phyloP scores from a whole-genome alignment of 306 rosid species.

The Purshia tridentata region DNA sequence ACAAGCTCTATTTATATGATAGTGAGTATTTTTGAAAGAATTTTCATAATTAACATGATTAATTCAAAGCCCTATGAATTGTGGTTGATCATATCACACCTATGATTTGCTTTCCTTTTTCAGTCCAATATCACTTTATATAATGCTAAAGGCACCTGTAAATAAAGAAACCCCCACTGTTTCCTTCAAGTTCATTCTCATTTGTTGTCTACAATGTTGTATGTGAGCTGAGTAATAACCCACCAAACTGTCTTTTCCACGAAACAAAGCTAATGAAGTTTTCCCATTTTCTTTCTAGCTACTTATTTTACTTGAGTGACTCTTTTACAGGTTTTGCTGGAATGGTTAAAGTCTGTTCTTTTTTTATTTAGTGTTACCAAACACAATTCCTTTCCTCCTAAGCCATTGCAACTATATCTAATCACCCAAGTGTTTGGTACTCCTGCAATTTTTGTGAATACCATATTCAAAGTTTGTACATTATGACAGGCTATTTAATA shows the following conservation, averaged over 20 bases:
- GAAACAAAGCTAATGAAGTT: not conserved
- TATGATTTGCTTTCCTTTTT: constrained; percentile 3
- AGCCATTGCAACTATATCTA: not conserved
- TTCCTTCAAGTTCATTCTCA: constrained; percentile 4
- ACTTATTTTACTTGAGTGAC: not conserved
- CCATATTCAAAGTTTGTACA: too few species aligned
- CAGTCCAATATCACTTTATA: constrained; percentile 18
- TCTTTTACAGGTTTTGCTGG: not conserved
- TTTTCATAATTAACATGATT: not conserved
- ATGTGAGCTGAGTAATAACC: constrained; percentile 19
- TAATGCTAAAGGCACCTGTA: constrained; percentile 4
- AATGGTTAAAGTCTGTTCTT: not conserved
- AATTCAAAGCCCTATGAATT: constrained; percentile 15
- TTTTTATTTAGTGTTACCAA: not conserved
- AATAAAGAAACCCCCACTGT: constrained; percentile 2
- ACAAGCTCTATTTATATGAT: constrained; percentile 6
- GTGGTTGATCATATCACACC: constrained; percentile 7
- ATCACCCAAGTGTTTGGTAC: too few species aligned
- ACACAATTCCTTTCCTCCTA: not conserved
- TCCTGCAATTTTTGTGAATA: too few species aligned
- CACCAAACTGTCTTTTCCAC: constrained; percentile 14
- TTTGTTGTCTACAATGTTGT: not conserved
- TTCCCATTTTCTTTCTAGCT: constrained; percentile 1
- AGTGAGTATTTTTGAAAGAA: not conserved
- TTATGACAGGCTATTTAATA: too few species aligned